Evolutionary conservation across 805 yeast species (phyloP), one percentile per base, ranked within the genome.

Genomic region (Vanderwaltozyma polyspora): DNA sequence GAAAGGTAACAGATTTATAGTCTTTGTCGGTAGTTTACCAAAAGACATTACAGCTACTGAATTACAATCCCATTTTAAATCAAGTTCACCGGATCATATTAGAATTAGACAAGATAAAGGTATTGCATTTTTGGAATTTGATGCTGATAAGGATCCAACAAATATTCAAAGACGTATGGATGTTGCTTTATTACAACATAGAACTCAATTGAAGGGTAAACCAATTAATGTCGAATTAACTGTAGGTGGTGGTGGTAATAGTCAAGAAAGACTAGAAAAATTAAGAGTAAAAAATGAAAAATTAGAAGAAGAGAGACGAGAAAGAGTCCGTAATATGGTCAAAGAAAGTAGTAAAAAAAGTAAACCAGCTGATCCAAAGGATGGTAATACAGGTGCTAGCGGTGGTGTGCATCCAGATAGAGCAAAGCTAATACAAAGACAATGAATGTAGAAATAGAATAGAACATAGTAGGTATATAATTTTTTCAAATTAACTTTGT

Each of bases 201-300:
- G 84, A 58, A 68, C 89, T 3, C 48, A 64, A 8, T 54, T 89
- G 43, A 68, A 73, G 37, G 68, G 70, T 29, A 69, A 95, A 45
- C 84, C 78, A 55, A 87, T 91, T 51, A 91, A 91, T 52, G 96
- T 91, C 24, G 98, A 91, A 57, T 68, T 91, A 48, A 91, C 97
- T 2, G 98, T 85, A 33, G 98, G 98, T 37, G 98, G 98, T 28
- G 98, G 98, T 31, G 96, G 96, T 37, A 89, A 89, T 55, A 76
- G 93, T 8, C 63, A 69, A 38, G 67, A 63, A 28, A 64, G 93
- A 50, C 47, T 73, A 31, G 68, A 72, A 36, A 91, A 91, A 59
- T 68, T 91, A 46, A 73, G 74, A 50, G 72, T 70, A 32, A 89
- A 89, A 66, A 89, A 89, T 55, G 79, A 72, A 29, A 78, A 77